phyloP scores from a whole-genome alignment of 768 basidiomycete species.

The Suillus ampliporus region DNA sequence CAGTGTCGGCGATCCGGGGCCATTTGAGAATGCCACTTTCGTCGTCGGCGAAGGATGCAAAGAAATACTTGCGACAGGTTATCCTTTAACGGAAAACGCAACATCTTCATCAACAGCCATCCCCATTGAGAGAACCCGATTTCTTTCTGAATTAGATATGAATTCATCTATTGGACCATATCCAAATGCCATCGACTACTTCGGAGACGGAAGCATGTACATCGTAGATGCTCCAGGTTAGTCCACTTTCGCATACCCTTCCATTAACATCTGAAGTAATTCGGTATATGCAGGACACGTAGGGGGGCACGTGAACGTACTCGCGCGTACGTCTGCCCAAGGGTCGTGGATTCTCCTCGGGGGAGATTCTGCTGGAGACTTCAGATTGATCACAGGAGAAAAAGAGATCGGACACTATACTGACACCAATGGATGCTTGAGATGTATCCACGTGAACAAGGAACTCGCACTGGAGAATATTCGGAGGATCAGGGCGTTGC shows the following conservation, averaged over 20 bases:
- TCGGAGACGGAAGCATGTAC: slow-evolving; percentile 62
- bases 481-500: slow-evolving; percentile 41
- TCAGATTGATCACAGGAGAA: slow-evolving; percentile 53
- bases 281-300: slow-evolving; percentile 45
- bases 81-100: slow-evolving; percentile 47
- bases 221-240: slow-evolving; percentile 57
- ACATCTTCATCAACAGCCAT: slow-evolving; percentile 40
- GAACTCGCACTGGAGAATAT: slow-evolving; percentile 49
- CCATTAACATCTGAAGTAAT: neutral
- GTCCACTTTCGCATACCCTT: neutral
- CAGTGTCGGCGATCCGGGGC: slow-evolving; percentile 49
- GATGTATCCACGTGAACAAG: slow-evolving; percentile 49
- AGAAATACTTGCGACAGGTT: slow-evolving; percentile 43
- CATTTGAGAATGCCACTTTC: slow-evolving; percentile 53
- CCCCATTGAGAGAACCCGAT: slow-evolving; percentile 45
- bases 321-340: slow-evolving; percentile 57
- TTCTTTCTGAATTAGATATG: slow-evolving; percentile 41
- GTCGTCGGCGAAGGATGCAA: slow-evolving; percentile 50
- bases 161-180: slow-evolving; percentile 52
- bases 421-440: slow-evolving; percentile 32
- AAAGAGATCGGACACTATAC: slow-evolving; percentile 39
- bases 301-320: slow-evolving; percentile 57
- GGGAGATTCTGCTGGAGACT: slow-evolving; percentile 63
- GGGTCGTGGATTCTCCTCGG: slow-evolving; percentile 62
- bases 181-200: slow-evolving; percentile 55